A percentile compares a stretch with the other conserved stretches of the same genome.
Conservation (phyloP, 2,329 filamentous ascomycete genomes). For the Ascochyta clinopodiicola region DNA sequence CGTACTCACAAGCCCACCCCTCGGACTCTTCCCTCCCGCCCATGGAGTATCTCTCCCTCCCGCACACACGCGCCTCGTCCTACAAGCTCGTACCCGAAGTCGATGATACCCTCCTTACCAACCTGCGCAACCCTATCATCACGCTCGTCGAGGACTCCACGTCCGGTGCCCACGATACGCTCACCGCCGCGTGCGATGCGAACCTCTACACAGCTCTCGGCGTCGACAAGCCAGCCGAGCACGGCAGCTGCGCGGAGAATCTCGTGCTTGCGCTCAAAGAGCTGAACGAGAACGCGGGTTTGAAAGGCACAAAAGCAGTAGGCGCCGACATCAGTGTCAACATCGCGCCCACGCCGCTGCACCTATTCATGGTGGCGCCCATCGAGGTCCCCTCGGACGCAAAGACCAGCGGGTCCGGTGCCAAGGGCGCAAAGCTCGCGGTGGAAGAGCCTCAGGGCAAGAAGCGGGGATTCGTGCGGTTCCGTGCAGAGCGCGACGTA, state of each 20-base stretch:
- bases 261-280: slow-evolving; percentile 57
- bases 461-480: slow-evolving; percentile 44
- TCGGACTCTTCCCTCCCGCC: slow-evolving; percentile 44
- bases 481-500: slow-evolving; percentile 46
- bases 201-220: slow-evolving; percentile 51
- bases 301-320: slow-evolving; percentile 55
- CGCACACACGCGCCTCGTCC: slow-evolving; percentile 52
- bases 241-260: slow-evolving; percentile 58
- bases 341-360: slow-evolving; percentile 54
- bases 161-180: slow-evolving; percentile 54
- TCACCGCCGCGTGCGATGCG: slow-evolving; percentile 58
- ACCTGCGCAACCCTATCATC: slow-evolving; percentile 55
- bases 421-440: slow-evolving; percentile 37
- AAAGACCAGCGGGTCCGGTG: slow-evolving; percentile 28
- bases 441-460: slow-evolving; percentile 44
- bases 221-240: slow-evolving; percentile 53
- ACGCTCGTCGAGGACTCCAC: slow-evolving; percentile 55
- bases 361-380: slow-evolving; percentile 51
- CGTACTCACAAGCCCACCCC: slow-evolving; percentile 49
- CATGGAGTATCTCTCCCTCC: slow-evolving; percentile 57
- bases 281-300: slow-evolving; percentile 54
- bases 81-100: slow-evolving; percentile 52
- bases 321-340: slow-evolving; percentile 58
- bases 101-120: slow-evolving; percentile 53
- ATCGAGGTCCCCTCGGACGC: slow-evolving; percentile 22